phyloP scores from a whole-genome alignment of 2,329 filamentous ascomycete species.

The Colletotrichum lupini region DNA sequence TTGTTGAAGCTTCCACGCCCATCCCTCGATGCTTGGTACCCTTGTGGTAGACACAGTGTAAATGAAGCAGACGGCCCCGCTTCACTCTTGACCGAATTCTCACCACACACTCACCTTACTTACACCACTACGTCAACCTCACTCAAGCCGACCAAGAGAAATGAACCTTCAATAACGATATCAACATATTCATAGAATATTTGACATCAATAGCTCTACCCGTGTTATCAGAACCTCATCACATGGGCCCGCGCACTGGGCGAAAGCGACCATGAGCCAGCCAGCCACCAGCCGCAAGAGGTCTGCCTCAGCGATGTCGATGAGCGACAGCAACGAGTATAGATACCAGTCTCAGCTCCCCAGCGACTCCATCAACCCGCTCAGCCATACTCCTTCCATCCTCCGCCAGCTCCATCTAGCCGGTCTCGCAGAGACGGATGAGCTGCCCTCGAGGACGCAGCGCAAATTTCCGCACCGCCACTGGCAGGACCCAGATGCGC shows the following conservation, averaged over 20 bases:
- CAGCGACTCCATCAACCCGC: constrained; percentile 59
- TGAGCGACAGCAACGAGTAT: constrained; percentile 7
- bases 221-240: background rate
- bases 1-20: background rate
- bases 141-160: background rate
- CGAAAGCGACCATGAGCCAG: constrained; percentile 8
- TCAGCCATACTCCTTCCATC: constrained; percentile 63
- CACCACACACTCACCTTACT: background rate
- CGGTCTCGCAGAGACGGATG: constrained; percentile 61
- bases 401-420: constrained; percentile 65
- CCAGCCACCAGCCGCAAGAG: constrained; percentile 45
- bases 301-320: constrained; percentile 38
- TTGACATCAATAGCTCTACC: no score
- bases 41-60: background rate
- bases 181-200: no score
- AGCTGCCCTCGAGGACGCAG: constrained; percentile 49
- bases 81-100: constrained; percentile 2
- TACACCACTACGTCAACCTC: background rate
- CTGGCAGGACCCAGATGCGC: constrained; percentile 18
- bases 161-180: background rate
- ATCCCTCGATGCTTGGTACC: background rate
- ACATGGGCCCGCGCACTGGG: background rate
- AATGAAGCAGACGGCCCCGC: background rate
- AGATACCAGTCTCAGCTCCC: constrained; percentile 40
- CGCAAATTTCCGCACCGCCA: constrained; percentile 64